phyloP scores from a whole-genome alignment of 371 early-diverging fungal species.

The Mortierella sp. region DNA sequence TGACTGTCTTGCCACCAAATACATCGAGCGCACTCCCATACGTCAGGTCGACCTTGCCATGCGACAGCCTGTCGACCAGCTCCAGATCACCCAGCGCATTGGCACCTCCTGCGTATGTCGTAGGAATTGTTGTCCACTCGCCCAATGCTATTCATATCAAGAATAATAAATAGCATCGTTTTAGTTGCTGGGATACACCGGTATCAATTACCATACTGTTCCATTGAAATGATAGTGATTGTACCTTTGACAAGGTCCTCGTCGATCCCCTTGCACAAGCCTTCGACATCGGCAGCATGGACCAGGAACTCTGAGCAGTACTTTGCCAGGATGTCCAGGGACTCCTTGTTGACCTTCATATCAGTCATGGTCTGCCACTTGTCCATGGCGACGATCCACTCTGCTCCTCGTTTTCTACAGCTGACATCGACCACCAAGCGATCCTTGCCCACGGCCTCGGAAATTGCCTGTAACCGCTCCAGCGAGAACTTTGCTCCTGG shows the following conservation, averaged over 20 bases:
- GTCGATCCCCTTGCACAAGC: conserved; percentile 95
- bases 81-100: conserved; percentile 81
- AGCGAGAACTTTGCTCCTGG: conserved; percentile 80
- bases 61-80: conserved; percentile 83
- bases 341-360: conserved; percentile 80
- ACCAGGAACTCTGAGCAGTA: conserved; percentile 96
- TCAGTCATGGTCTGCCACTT: conserved; percentile 97
- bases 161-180: background rate
- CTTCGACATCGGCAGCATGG: conserved; percentile 98
- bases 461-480: conserved; percentile 75
- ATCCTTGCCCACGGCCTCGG: conserved; percentile 80
- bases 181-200: background rate
- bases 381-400: conserved; percentile 96
- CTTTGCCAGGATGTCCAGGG: conserved; percentile 71
- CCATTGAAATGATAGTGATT: background rate
- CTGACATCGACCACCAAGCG: conserved; percentile 93
- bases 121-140: conserved; percentile 91
- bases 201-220: background rate
- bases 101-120: conserved; percentile 97
- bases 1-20: conserved; percentile 93
- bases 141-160: conserved; percentile 68
- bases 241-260: conserved; percentile 81
- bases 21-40: conserved; percentile 97
- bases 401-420: conserved; percentile 79
- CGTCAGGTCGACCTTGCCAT: conserved; percentile 93